Base-by-base conservation (phyloP, 495 filamentous ascomycete species). In the Hypomontagnella monticulosa region DNA sequence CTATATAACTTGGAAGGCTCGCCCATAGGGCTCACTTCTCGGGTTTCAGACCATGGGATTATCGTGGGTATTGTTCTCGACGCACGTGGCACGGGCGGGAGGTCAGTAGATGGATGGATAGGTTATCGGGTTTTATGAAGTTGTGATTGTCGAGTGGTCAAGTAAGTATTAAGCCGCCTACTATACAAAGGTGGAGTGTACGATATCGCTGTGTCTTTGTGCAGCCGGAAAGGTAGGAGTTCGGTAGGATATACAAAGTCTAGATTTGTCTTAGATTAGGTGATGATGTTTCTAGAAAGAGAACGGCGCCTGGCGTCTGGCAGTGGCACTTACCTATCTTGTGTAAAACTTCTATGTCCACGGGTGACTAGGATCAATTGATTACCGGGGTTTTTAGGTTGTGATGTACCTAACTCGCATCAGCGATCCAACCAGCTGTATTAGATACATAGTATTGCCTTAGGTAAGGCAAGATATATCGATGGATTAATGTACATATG, bases 11-110 rank as follows among this genome's bases (percentile, higher is more conserved):
- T 11, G 11, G 4, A 46, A 43, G 10, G 43, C 34, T 56, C 6
- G 60, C 66, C 66, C 59, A 18, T 11, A 60, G 66, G 66, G 66
- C 66, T 61, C 27, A 23, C 33, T 49, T 27, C 47, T 58, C 19
- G 14, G 38, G 19, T 33, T 57, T 67, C 40, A 49, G 53, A 67
- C 64, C 64, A 67, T 67, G 53, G 44, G 48, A 53, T 53, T 57
- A 19, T 56, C 4, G 63, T 61, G 7, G 23, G 2, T 27, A 27
- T 27, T 27, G 23, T 27, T 27, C 23, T 44, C 36, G 44, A 37
- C 4, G 40, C 18, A n/a, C 12, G 20, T 6, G 20, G 34, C 37
- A 44, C 7, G 15, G 11, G 19, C 23, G 48, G 14, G 15, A 27
- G 14, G 33, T 34, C 12, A 15, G 8, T 16, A 14, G 14, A n/a